Evolutionary conservation across 2,329 filamentous ascomycete genomes (phyloP).

Genomic region (Trichoderma sp.): DNA sequence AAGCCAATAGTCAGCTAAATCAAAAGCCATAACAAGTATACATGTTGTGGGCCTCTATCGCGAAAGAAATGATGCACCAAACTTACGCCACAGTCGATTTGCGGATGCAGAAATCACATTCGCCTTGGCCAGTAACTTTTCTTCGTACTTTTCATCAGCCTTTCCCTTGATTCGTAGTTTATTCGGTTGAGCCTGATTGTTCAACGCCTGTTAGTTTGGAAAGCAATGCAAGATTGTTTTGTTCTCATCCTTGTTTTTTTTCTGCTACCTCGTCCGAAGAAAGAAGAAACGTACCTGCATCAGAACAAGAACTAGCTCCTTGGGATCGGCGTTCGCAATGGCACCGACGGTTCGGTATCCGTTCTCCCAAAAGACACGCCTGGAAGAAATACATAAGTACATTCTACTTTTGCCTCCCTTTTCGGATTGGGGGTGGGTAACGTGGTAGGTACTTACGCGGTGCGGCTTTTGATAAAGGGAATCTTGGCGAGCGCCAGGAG

Average conservation of each 20-base stretch:
- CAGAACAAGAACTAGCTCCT: constrained; percentile 71
- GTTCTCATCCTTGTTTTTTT: background rate
- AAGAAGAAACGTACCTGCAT: constrained; percentile 59
- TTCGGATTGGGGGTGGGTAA: background rate
- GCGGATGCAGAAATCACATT: constrained; percentile 70
- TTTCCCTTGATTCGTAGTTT: constrained; percentile 60
- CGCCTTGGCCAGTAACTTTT: constrained; percentile 69
- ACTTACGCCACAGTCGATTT: constrained; percentile 69
- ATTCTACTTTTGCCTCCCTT: background rate
- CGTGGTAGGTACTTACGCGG: constrained; percentile 51
- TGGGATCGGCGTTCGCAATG: constrained; percentile 69
- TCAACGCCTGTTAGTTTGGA: constrained; percentile 17
- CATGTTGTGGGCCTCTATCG: background rate
- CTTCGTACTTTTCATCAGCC: constrained; percentile 63
- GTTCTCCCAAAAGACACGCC: constrained; percentile 72
- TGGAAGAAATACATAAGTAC: constrained; percentile 28
- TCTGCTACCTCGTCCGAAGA: background rate
- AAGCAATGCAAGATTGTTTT: background rate
- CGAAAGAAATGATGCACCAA: background rate
- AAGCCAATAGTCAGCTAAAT: background rate
- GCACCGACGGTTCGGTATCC: constrained; percentile 70
- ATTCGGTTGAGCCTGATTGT: constrained; percentile 64
- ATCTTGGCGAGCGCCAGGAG: constrained; percentile 72
- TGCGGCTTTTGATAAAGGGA: constrained; percentile 76
- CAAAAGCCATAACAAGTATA: background rate